A percentile compares a stretch with the other conserved stretches of the same genome.
Evolutionary conservation across 108 stramenopile genomes (phyloP).

Genomic region (Nannochloropsis oceanica): DNA sequence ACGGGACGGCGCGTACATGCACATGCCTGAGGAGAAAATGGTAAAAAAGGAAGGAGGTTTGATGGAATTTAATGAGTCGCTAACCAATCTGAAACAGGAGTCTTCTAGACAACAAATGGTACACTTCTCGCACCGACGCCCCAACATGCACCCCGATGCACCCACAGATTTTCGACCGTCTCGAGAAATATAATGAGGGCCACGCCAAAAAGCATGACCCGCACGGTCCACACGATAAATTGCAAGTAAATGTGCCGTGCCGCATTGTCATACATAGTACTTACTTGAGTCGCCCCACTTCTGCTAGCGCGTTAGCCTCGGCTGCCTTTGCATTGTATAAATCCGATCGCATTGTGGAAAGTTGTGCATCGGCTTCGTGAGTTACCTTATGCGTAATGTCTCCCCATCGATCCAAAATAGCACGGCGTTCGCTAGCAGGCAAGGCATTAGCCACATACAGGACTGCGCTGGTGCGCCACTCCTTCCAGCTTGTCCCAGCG

Average conservation of each 20-base stretch:
- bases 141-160: background rate
- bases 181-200: background rate
- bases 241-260: background rate
- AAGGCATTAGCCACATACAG: background rate
- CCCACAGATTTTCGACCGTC: background rate
- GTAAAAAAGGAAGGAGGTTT: too few species aligned
- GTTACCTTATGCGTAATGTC: background rate
- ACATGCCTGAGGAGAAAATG: too few species aligned
- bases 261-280: background rate
- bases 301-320: background rate
- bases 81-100: too few species aligned
- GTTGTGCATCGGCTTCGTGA: background rate
- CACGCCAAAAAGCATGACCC: background rate
- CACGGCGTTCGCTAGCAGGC: background rate
- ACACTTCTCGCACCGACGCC: background rate
- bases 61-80: too few species aligned
- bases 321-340: background rate
- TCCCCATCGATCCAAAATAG: background rate
- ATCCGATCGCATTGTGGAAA: background rate
- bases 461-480: background rate
- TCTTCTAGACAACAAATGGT: too few species aligned
- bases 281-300: background rate
- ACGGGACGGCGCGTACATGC: too few species aligned
- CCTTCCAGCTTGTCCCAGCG: background rate
- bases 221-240: background rate